Evolutionary conservation across 1,139 yeast species (phyloP).

Genomic region (Nakaseomyces sp.): DNA sequence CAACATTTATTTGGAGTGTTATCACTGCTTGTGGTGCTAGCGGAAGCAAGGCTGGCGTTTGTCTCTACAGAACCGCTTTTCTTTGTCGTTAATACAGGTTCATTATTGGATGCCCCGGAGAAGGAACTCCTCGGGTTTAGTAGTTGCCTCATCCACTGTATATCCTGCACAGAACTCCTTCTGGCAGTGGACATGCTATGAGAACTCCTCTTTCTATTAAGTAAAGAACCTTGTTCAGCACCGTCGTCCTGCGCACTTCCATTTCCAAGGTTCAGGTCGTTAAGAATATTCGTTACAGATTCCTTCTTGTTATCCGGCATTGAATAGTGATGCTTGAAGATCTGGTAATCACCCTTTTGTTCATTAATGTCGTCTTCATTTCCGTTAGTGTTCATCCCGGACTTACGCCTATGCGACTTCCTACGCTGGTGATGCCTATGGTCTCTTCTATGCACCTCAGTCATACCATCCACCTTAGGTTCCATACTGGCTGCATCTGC

Average conservation of each 20-base stretch:
- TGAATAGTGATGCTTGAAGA: slow-evolving; percentile 26
- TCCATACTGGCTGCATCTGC: neutral
- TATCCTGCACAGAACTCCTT: slow-evolving; percentile 29
- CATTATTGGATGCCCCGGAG: slow-evolving; percentile 25
- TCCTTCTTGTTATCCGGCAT: slow-evolving; percentile 18
- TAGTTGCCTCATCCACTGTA: slow-evolving; percentile 28
- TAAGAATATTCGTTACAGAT: slow-evolving; percentile 18
- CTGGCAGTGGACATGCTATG: slow-evolving; percentile 10
- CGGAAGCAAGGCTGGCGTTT: neutral
- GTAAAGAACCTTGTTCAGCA: neutral
- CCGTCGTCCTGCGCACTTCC: slow-evolving; percentile 5
- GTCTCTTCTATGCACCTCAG: neutral
- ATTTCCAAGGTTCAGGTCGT: slow-evolving; percentile 16
- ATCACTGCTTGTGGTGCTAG: neutral
- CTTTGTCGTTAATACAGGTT: slow-evolving; percentile 12
- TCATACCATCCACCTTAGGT: neutral
- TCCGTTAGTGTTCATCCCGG: neutral
- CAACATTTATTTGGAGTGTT: slow-evolving; percentile 18
- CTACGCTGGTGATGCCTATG: neutral
- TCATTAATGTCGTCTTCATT: neutral
- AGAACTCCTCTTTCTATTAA: slow-evolving; percentile 3
- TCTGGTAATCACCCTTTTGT: slow-evolving; percentile 15
- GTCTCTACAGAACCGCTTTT: slow-evolving; percentile 5
- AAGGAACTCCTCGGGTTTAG: slow-evolving; percentile 32
- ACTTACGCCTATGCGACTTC: slow-evolving; percentile 11